These are phyloP conservation scores for Fusarium lyarnte DNA, from an alignment of 2,329 filamentous ascomycete species.

Conservation along the genomic window DNA sequence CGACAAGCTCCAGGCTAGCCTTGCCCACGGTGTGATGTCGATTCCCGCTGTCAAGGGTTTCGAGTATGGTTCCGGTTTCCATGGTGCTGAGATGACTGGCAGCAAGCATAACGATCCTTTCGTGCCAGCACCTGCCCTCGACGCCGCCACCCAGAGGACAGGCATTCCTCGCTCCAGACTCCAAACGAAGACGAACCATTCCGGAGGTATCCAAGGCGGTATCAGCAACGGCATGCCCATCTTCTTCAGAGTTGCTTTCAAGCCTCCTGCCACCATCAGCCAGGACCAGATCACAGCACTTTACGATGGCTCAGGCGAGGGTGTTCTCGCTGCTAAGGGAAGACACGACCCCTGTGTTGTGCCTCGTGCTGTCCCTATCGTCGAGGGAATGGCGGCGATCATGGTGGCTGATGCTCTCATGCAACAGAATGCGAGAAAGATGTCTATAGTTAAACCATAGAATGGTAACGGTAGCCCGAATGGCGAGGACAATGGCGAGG, in stretches of 20 bases:
- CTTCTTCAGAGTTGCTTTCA: conserved; percentile 96
- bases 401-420: conserved; percentile 88
- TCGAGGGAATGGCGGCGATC: conserved; percentile 90
- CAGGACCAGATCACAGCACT: conserved; percentile 85
- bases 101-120: conserved; percentile 88
- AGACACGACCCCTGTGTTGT: conserved; percentile 95
- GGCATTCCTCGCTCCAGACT: conserved; percentile 64
- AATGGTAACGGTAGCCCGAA: neutral
- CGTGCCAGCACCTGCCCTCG: conserved; percentile 50
- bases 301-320: conserved; percentile 76
- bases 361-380: conserved; percentile 85
- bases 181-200: conserved; percentile 91
- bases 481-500: neutral
- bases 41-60: conserved; percentile 97
- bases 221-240: conserved; percentile 94
- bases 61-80: conserved; percentile 93
- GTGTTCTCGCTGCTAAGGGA: conserved; percentile 88
- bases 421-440: conserved; percentile 75
- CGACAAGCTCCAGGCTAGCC: conserved; percentile 91
- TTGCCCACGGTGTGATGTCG: conserved; percentile 93
- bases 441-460: conserved; percentile 44
- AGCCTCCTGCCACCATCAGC: conserved; percentile 92
- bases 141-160: conserved; percentile 55
- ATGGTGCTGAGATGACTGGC: conserved; percentile 84
- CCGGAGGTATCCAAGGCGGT: conserved; percentile 92